Evolutionary conservation across 164 flowering plant genomes (phyloP).

Genomic region (Saururus chinensis): DNA sequence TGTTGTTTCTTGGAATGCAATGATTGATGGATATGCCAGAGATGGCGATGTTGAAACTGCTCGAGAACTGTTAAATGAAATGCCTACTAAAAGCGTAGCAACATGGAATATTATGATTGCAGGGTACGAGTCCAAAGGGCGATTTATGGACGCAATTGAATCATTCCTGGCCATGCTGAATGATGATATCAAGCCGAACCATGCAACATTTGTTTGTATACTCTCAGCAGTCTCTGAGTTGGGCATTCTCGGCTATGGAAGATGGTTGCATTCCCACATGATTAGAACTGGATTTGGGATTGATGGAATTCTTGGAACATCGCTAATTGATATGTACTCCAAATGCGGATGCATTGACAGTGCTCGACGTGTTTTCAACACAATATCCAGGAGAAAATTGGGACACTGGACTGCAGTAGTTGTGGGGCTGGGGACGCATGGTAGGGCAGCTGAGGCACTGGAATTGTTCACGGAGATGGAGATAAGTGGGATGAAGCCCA

Average conservation of each 20-base stretch:
- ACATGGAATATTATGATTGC: slow-evolving; percentile 30
- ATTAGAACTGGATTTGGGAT: slow-evolving; percentile 16
- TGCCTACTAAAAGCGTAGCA: slow-evolving; percentile 14
- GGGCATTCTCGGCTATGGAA: slow-evolving; percentile 29
- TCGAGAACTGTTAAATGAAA: slow-evolving; percentile 17
- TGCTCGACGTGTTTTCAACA: slow-evolving; percentile 8
- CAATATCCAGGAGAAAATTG: slow-evolving; percentile 7
- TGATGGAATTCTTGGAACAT: slow-evolving; percentile 28
- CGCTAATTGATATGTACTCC: slow-evolving; percentile 14
- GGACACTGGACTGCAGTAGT: slow-evolving; percentile 17
- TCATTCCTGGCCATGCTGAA: slow-evolving; percentile 25
- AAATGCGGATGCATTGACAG: slow-evolving; percentile 14
- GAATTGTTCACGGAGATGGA: slow-evolving; percentile 8
- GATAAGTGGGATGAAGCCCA: slow-evolving; percentile 7
- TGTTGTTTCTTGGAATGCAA: slow-evolving; percentile 30
- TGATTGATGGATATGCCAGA: slow-evolving; percentile 27
- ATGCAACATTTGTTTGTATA: slow-evolving; percentile 22
- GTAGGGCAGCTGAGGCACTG: slow-evolving; percentile 8
- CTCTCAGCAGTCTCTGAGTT: slow-evolving; percentile 28
- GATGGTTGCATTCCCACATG: slow-evolving; percentile 22
- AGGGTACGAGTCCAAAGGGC: slow-evolving; percentile 15
- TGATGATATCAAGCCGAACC: slow-evolving; percentile 19
- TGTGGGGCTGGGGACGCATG: slow-evolving; percentile 14
- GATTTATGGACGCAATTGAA: slow-evolving; percentile 19
- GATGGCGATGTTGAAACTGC: slow-evolving; percentile 18